Conservation (phyloP, 2,329 filamentous ascomycete species). For the Lasiodiplodia sp. region DNA sequence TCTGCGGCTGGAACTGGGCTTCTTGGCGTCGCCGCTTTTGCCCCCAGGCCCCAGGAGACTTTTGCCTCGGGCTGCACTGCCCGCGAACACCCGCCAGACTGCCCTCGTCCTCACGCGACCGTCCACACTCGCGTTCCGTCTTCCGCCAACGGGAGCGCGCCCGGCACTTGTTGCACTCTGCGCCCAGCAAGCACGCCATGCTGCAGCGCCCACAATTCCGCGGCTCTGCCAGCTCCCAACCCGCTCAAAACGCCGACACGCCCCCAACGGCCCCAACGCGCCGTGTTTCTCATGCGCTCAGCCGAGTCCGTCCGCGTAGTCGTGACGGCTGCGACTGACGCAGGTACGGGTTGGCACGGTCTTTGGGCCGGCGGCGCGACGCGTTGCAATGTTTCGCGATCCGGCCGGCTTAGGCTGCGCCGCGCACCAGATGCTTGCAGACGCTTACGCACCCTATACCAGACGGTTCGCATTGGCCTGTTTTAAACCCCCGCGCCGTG, state of each 20-base stretch:
- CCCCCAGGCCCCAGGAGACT: neutral
- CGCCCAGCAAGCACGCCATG: slow-evolving; percentile 1
- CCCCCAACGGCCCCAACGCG: too few relatives aligned
- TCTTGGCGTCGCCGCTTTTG: slow-evolving; percentile 16
- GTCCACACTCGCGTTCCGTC: slow-evolving; percentile 10
- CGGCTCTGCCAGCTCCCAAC: neutral
- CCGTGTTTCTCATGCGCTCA: too few relatives aligned
- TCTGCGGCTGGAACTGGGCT: slow-evolving; percentile 10
- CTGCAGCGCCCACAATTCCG: slow-evolving; percentile 1
- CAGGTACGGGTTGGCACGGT: slow-evolving; percentile 22
- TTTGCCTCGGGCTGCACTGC: slow-evolving; percentile 16
- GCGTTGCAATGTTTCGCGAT: slow-evolving; percentile 21
- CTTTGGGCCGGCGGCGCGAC: slow-evolving; percentile 12
- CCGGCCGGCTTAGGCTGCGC: slow-evolving; percentile 11
- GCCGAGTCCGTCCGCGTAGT: slow-evolving; percentile 5
- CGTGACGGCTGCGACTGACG: neutral
- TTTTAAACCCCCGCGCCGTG: neutral
- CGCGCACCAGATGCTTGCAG: slow-evolving; percentile 18
- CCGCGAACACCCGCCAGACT: neutral
- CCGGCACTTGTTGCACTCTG: slow-evolving; percentile 10
- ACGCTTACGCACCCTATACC: slow-evolving; percentile 16
- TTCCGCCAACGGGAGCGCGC: slow-evolving; percentile 14
- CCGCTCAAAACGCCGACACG: neutral
- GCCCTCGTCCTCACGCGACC: neutral
- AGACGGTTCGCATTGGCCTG: slow-evolving; percentile 20